Evolutionary conservation across 2,329 filamentous ascomycete species (phyloP).

Genomic region (Aspergillus fumigatus): DNA sequence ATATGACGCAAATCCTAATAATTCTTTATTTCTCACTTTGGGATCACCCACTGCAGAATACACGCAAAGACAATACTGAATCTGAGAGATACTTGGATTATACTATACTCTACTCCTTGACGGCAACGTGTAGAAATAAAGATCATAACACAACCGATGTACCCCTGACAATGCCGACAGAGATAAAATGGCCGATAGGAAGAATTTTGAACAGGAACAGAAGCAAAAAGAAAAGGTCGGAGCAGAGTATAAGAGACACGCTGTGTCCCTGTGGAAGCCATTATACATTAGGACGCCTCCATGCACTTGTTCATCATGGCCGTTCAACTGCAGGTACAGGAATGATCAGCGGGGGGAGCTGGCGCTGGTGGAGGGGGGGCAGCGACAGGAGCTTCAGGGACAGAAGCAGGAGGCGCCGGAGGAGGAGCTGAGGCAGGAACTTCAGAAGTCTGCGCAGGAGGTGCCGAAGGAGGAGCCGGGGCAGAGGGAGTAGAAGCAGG

Average conservation of each 20-base stretch:
- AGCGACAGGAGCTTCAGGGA: background rate
- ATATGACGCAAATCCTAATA: no score
- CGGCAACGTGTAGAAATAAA: no score
- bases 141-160: no score
- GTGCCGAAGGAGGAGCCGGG: background rate
- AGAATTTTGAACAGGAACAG: background rate
- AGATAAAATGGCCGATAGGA: no score
- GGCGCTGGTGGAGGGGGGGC: background rate
- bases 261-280: background rate
- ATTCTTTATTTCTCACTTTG: no score
- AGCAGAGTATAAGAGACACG: background rate
- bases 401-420: slow-evolving; percentile 1
- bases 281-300: background rate
- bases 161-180: no score
- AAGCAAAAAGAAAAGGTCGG: background rate
- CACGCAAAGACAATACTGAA: no score
- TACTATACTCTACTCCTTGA: no score
- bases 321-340: slow-evolving; percentile 7
- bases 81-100: no score
- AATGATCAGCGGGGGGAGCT: no score
- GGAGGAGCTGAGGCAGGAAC: background rate
- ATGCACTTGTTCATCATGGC: no score
- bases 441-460: background rate
- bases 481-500: background rate
- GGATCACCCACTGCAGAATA: no score